Evolutionary conservation across 371 early-diverging fungal genomes (phyloP).

Genomic region (Lichtheimia corymbifera): DNA sequence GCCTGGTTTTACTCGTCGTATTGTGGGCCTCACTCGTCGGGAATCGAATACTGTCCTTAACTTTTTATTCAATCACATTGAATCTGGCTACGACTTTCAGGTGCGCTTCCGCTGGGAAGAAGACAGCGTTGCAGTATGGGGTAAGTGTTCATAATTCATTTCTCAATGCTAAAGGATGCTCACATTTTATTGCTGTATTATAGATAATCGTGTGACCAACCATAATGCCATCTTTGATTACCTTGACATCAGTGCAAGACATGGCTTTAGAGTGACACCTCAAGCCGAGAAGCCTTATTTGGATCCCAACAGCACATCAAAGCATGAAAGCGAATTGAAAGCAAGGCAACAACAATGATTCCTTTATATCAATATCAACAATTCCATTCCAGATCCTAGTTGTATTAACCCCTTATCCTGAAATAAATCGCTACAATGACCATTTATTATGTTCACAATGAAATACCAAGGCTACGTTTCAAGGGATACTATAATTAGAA

Average conservation of each 20-base stretch:
- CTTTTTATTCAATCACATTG: constrained; percentile 51
- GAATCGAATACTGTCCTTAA: constrained; percentile 63
- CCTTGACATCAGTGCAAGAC: constrained; percentile 34
- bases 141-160: constrained; percentile 10
- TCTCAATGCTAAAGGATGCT: no score
- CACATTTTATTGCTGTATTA: constrained; percentile 7
- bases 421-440: no score
- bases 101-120: constrained; percentile 65
- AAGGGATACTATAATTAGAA: no score
- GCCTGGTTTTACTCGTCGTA: constrained; percentile 61
- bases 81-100: constrained; percentile 58
- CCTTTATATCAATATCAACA: no score
- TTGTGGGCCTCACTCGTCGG: constrained; percentile 51
- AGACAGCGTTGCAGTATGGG: constrained; percentile 65
- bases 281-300: constrained; percentile 60
- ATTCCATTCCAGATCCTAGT: no score
- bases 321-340: no score
- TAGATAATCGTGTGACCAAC: constrained; percentile 51
- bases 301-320: constrained; percentile 41
- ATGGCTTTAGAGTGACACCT: constrained; percentile 52
- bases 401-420: no score
- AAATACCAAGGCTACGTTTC: no score
- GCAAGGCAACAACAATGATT: no score
- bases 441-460: no score
- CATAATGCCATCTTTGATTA: constrained; percentile 59